These are phyloP conservation scores for Cyberlindnera mrakii DNA, from an alignment of 805 yeast species.

Conservation along the genomic window DNA sequence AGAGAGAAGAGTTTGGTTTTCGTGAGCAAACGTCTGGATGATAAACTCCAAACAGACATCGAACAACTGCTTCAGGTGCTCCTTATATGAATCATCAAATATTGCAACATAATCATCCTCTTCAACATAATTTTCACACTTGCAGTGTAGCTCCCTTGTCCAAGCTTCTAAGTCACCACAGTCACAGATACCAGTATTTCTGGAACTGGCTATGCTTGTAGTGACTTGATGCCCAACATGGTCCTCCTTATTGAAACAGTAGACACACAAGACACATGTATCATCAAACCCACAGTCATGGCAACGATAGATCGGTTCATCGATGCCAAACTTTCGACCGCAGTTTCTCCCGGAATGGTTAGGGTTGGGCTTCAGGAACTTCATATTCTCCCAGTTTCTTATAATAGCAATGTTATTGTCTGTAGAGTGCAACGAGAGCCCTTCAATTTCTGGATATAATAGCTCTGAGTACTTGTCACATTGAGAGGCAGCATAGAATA, in stretches of 20 bases:
- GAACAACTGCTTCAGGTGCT: conserved; percentile 24
- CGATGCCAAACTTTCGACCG: conserved; percentile 52
- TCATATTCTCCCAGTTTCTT: neutral
- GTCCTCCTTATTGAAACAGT: conserved; percentile 66
- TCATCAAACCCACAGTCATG: conserved; percentile 72
- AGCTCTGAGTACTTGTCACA: too few relatives aligned
- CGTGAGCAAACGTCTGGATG: conserved; percentile 35
- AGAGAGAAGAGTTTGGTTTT: conserved; percentile 33
- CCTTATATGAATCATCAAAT: conserved; percentile 6
- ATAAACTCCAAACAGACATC: conserved; percentile 34
- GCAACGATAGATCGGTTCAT: conserved; percentile 69
- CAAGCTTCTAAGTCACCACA: conserved; percentile 90
- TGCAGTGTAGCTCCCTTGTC: conserved; percentile 46
- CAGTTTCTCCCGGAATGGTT: conserved; percentile 59
- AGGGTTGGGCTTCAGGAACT: neutral
- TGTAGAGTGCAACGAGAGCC: too few relatives aligned
- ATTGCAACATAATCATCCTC: conserved; percentile 32
- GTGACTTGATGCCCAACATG: conserved; percentile 63
- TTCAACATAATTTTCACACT: conserved; percentile 23
- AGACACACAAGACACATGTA: conserved; percentile 69
- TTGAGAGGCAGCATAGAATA: too few relatives aligned
- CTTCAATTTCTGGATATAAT: too few relatives aligned
- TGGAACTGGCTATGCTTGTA: conserved; percentile 28
- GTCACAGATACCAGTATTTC: conserved; percentile 43
- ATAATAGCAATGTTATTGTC: too few relatives aligned